Evolutionary conservation across 495 filamentous ascomycete species (phyloP), one percentile per base, ranked within the genome.

Genomic region (Penicillium cataractarum): DNA sequence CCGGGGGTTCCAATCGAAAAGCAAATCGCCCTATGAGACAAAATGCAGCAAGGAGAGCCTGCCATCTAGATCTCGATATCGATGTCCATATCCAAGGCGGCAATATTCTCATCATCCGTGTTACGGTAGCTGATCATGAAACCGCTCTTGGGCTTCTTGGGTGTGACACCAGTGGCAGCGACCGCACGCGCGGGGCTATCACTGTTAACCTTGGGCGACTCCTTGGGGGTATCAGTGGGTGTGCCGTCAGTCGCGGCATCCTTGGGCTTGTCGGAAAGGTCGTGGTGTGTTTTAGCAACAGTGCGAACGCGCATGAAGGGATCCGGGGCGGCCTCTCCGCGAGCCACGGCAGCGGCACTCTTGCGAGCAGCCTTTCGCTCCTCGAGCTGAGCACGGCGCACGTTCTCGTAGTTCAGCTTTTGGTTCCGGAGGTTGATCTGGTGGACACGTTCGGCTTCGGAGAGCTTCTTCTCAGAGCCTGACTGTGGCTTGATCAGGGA

Each of bases 91-190:
- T 94, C 91, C 72, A 94, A 75, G 15, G 87, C 83, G 0, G 88
- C 91, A 69, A 96, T 92, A 63, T 92, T 89, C 71, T 94, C 91
- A 65, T 96, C 92, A 58, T 93, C 90, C 76, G 87, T 90, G 55
- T 93, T 84, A 21, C 89, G 87, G 68, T 87, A 85, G 51, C 87
- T 83, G 59, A 93, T 88, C 37, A 83, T 82, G 60, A 90, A 75
- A 7, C 88, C 88, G 35, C 81, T 85, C 63, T 85, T 83, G 54
- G 73, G 75, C 63, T 83, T 82, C 76, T 87, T 84, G 65, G 83
- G 78, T 2, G 82, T 82, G 27, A 56, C 57, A 39, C 71, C 66
- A 31, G 69, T 60, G 6, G 76, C 63, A 19, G 76, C 78, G n/a
- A 60, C 72, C 9, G 46, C 57, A 40, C 67, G 66, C 2, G 65